Evolutionary conservation across 2,329 filamentous ascomycete species (phyloP).

Genomic region (Ophiostoma montium): DNA sequence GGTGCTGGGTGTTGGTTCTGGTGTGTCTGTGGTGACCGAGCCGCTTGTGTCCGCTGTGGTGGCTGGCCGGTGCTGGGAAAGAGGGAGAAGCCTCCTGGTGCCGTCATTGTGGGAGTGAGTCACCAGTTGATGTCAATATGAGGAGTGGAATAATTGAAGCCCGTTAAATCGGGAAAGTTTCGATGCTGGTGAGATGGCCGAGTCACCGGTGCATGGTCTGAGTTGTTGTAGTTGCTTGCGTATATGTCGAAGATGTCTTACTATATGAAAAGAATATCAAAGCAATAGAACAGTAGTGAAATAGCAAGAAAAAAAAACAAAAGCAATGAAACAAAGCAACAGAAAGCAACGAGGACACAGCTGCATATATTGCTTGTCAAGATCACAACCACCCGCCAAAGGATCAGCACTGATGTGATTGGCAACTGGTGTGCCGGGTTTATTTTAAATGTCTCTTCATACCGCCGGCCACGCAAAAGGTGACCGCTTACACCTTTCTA

Average conservation of each 20-base stretch:
- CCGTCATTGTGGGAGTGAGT: conserved; percentile 22
- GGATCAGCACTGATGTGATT: neutral
- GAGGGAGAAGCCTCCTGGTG: conserved; percentile 38
- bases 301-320: too few species aligned
- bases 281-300: too few species aligned
- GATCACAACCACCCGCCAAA: neutral
- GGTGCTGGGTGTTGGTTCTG: conserved; percentile 18
- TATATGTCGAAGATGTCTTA: neutral
- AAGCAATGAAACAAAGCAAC: too few species aligned
- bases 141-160: too few species aligned
- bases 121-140: too few species aligned
- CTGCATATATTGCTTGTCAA: neutral
- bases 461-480: neutral
- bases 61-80: conserved; percentile 38
- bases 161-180: too few species aligned
- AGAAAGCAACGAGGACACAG: neutral
- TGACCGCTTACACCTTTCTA: too few species aligned
- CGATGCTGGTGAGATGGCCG: too few species aligned
- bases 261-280: too few species aligned
- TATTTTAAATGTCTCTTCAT: neutral
- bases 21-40: conserved; percentile 23
- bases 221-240: neutral
- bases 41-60: conserved; percentile 29
- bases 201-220: neutral
- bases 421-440: neutral